Base-by-base conservation (phyloP, 768 basidiomycete species). In the Russula brevipes region DNA sequence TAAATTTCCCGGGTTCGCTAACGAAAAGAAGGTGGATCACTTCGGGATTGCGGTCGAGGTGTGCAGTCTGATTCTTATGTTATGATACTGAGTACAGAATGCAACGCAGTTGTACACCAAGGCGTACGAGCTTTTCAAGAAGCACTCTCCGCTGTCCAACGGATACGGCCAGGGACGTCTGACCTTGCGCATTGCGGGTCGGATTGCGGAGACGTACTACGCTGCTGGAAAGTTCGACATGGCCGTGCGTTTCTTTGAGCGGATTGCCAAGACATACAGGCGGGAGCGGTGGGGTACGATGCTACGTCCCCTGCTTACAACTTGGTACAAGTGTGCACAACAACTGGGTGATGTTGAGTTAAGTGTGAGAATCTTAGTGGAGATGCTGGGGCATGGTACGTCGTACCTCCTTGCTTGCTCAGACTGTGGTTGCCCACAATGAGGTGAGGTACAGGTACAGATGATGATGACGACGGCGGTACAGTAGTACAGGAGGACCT, bases 1-100 rank as follows among this genome's bases (percentile, higher is more conserved):
- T 75, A 6, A 65, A 77, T 14, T 80, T 86, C 0, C 94, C 0
- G 92, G 92, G 0, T 89, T 89, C 70, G 75, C 78, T 19, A 96
- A 96, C 65, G 96, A 99, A 75, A 89, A 86, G 73, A 98, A 94
- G 71, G 89, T 95, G 7, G 93, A 96, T 62, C 95, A 99, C 72
- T 73, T 89, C 19, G 82, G 83, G 2, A 78, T 95, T 42, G 84
- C 91, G 46, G 76, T 96, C 36, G 96, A 99, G 82, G 94, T 89
- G 59, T 52, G 76, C 39, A 31, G 24, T 31, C 47, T 35, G 19
- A 19, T 4, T 19, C 3, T 4, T 36, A n/a, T 60, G 4, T 9
- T 16, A 6, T 33, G n/a, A 16, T 14, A 8, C 66, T 67, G 31
- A 57, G 9, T 38, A 8, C 17, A 33, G 33, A 35, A 16, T 9